Percentiles rank a stretch among this genome's conserved stretches.
phyloP scores from a whole-genome alignment of 805 yeast genomes.

The Saturnispora saitoi region DNA sequence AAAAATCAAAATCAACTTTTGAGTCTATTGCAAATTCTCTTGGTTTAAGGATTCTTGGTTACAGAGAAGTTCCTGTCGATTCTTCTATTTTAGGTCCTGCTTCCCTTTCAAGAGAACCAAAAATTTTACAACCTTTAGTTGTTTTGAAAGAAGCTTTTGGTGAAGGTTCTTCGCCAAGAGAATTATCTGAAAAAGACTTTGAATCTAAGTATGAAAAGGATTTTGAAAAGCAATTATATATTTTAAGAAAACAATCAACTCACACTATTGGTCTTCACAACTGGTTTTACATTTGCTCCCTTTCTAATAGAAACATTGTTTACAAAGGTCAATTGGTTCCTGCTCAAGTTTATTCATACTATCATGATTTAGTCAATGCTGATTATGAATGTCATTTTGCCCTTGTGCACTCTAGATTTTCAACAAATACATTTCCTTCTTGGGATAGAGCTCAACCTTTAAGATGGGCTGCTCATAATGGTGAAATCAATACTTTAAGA shows the following conservation, averaged over 20 bases:
- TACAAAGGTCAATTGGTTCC: conserved; percentile 98
- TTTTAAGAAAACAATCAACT: conserved; percentile 81
- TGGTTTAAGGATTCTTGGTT: conserved; percentile 78
- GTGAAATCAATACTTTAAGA: conserved; percentile 94
- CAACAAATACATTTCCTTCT: conserved; percentile 98
- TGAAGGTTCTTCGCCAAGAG: conserved; percentile 27
- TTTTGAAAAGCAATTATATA: conserved; percentile 77
- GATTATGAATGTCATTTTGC: conserved; percentile 95
- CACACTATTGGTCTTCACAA: conserved; percentile 89
- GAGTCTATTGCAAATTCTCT: conserved; percentile 70
- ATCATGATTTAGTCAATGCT: conserved; percentile 84
- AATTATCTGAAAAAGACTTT: conserved; percentile 43
- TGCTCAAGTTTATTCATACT: conserved; percentile 88
- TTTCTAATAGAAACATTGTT: conserved; percentile 81
- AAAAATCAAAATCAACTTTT: conserved; percentile 65
- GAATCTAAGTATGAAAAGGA: conserved; percentile 46
- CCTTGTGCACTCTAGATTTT: conserved; percentile 92
- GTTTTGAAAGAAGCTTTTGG: conserved; percentile 50
- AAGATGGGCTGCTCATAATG: conserved; percentile 96
- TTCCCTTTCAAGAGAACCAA: conserved; percentile 86
- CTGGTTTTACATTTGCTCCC: conserved; percentile 95
- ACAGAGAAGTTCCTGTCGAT: conserved; percentile 94
- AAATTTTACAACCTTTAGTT: conserved; percentile 86
- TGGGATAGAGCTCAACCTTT: conserved; percentile 99
- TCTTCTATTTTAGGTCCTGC: conserved; percentile 94